Base-by-base conservation (phyloP, 352 stramenopile genomes). In the Pythium biforme region DNA sequence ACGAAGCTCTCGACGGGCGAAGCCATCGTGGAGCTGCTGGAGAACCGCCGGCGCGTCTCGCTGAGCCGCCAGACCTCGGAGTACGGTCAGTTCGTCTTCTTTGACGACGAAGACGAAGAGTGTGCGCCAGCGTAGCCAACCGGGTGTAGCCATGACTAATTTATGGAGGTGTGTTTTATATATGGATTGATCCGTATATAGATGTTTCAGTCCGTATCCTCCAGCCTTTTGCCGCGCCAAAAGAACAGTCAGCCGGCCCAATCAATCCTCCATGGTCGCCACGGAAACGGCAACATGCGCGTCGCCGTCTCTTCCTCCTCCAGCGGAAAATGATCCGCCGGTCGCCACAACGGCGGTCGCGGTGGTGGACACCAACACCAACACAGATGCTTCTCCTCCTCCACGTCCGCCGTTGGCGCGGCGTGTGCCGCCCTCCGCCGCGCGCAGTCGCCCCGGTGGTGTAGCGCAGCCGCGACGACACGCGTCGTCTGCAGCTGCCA, bases 81-180 rank as follows among this genome's bases (percentile, higher is more conserved):
- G 65, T 89, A 90, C 68, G 81, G 81, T 6, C 79, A 89, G 64
- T 90, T 88, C 59, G 77, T 90, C 11, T 82, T 77, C 66, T 86
- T 90, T 40, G 81, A 90, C 68, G 81, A 89, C 11, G 77, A 90
- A 17, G 75, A 82, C 1, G 67, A 66, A 34, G 64, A 74, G 48
- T 64, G 45, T 25, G 57, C 41, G 40, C 47, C 45, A n/a, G 45
- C 56, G n/a, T 63, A 68, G 29, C 26, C 39, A 26, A 29, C 23
- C 25, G 11, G 41, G 10, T 45, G 22, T 14, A 29, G 40, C 14
- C 55, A 37, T 20, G 26, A 25, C 50, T 53, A 54, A 62, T 50
- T 54, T 62, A 62, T 52, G 52, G 25, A 62, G 19, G 5, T 26
- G 22, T 37, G 45, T 14, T 4, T 40, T 53, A 37, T 40, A 37